phyloP scores from a whole-genome alignment of 345 rosid genomes.

The Moricandia arvensis region DNA sequence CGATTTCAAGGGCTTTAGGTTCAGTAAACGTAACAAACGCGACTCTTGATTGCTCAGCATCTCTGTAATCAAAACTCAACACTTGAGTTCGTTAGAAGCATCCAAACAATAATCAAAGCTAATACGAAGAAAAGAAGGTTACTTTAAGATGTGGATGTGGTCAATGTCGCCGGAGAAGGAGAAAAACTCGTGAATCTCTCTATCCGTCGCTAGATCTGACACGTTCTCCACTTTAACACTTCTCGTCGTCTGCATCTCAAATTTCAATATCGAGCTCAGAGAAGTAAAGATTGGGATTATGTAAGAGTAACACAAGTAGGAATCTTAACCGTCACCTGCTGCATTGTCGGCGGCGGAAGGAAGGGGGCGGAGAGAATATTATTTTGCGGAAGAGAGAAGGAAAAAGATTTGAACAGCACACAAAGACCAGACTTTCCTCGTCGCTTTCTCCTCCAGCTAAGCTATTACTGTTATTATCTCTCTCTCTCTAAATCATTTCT shows the following conservation, averaged over 20 bases:
- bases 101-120: neutral
- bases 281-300: neutral
- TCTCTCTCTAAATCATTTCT: too few relatives aligned
- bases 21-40: slow-evolving; percentile 89
- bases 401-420: slow-evolving; percentile 12
- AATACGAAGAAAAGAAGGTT: neutral
- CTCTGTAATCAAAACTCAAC: slow-evolving; percentile 42
- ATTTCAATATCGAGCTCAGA: neutral
- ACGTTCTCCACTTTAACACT: slow-evolving; percentile 75
- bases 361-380: slow-evolving; percentile 6
- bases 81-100: neutral
- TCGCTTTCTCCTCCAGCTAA: slow-evolving; percentile 20
- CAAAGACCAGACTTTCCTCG: neutral
- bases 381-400: slow-evolving; percentile 5
- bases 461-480: neutral
- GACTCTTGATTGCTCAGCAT: slow-evolving; percentile 48
- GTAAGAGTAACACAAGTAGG: neutral
- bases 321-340: neutral
- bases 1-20: slow-evolving; percentile 89
- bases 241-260: slow-evolving; percentile 52
- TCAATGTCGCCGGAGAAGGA: slow-evolving; percentile 94
- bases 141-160: slow-evolving; percentile 63
- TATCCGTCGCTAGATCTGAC: slow-evolving; percentile 94
- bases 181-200: slow-evolving; percentile 99
- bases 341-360: slow-evolving; percentile 18